phyloP scores from a whole-genome alignment of 345 rosid species.

The Mercurialis annua region DNA sequence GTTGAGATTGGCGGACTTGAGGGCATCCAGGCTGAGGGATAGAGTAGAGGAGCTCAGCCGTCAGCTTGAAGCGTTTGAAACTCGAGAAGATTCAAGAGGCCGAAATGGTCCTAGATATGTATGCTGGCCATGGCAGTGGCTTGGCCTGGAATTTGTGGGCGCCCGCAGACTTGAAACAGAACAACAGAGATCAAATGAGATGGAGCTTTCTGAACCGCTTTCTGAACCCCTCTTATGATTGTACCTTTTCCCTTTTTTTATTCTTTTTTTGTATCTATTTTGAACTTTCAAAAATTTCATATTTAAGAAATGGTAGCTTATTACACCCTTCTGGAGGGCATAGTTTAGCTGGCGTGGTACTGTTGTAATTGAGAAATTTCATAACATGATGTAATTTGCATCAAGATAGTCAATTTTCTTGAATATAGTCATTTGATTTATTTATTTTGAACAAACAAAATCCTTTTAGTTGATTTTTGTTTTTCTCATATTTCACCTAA shows the following conservation, averaged over 20 bases:
- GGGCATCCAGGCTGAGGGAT: conserved; percentile 87
- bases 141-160: conserved; percentile 89
- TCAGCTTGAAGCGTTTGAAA: conserved; percentile 80
- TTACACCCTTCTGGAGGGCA: conserved; percentile 16
- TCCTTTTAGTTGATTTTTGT: background rate
- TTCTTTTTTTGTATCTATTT: conserved; percentile 18
- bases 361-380: background rate
- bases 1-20: conserved; percentile 72
- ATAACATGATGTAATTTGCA: background rate
- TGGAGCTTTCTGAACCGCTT: conserved; percentile 99
- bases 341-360: background rate
- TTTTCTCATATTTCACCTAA: background rate
- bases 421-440: too few species aligned
- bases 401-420: background rate
- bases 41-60: conserved; percentile 82
- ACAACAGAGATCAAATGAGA: conserved; percentile 65
- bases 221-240: conserved; percentile 82
- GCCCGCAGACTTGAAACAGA: conserved; percentile 41
- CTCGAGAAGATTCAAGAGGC: conserved; percentile 52
- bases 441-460: background rate
- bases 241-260: conserved; percentile 3
- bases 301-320: conserved; percentile 17
- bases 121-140: conserved; percentile 99
- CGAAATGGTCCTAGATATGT: conserved; percentile 59
- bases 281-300: conserved; percentile 13